Base-by-base conservation (phyloP, 345 rosid genomes). In the Bruguiera parviflora region DNA sequence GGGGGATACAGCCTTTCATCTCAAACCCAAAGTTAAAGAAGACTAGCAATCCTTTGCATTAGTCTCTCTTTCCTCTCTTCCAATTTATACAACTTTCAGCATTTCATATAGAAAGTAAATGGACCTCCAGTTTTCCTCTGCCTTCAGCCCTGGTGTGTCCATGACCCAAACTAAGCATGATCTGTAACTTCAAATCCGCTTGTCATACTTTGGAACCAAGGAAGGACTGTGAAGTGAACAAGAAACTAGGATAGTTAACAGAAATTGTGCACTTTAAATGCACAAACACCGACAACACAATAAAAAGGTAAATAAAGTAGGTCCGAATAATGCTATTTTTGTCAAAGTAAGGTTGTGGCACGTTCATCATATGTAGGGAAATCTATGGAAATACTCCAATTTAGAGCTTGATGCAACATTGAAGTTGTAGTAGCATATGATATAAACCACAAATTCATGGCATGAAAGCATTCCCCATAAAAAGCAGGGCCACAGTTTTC, bases 201-300 rank as follows among this genome's bases (percentile, higher is more conserved):
- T 58, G 71, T 87, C 83, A 87, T 61, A 77, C 79, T 73, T 75
- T 85, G 13, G 89, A 49, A 25, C 89, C 92, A 4, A 83, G 85
- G 75, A 80, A 84, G 2, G 88, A 72, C 92, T 87, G 88, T 73
- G 73, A 53, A 1, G 22, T 37, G 63, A 21, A 55, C 53, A 22
- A 58, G 63, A 33, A 65, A 29, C 22, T 21, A 15, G 6, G 35
- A 7, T 11, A 25, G 65, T 59, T 28, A 64, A 72, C 28, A 52
- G 56, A 72, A 7, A 5, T 60, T 32, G 15, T 11, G 65, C 29
- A 52, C 1, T 7, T 10, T 22, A 29, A 37, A 5, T 11, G 19
- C 8, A 6, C 66, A 53, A 28, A 31, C 63, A 43, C 1, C 4
- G 37, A 43, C 4, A 27, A 21, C 15, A 28, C 25, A 67, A 39